Conservation (phyloP, 441 rosid genomes). For the Populus hybrid region DNA sequence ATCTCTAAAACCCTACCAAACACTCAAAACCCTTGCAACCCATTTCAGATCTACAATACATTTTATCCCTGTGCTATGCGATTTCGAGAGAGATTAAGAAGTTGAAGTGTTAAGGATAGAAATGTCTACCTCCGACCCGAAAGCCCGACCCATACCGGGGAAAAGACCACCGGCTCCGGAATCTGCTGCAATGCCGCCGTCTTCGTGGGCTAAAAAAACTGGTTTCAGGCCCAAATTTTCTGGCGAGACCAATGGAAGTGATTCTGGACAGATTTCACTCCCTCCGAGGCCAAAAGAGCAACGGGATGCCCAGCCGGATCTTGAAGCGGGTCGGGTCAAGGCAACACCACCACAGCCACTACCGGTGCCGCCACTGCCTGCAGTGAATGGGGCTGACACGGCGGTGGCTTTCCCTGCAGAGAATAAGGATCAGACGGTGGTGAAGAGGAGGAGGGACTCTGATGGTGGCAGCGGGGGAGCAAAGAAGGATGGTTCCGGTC, state of each 20-base stretch:
- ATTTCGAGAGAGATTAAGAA: neutral
- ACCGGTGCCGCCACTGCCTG: constrained; percentile 17
- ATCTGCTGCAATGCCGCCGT: constrained; percentile 67
- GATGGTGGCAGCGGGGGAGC: constrained; percentile 48
- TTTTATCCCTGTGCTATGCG: neutral
- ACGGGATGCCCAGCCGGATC: constrained; percentile 55
- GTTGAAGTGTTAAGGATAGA: neutral
- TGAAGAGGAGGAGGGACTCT: constrained; percentile 81
- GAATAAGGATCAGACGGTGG: constrained; percentile 55
- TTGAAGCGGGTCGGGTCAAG: constrained; percentile 55
- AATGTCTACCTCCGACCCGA: constrained; percentile 72
- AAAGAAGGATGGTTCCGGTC: constrained; percentile 28
- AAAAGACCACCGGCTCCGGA: constrained; percentile 74
- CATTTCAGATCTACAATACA: constrained; percentile 1
- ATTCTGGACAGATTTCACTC: constrained; percentile 63
- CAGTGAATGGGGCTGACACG: constrained; percentile 25
- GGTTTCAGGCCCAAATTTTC: constrained; percentile 96
- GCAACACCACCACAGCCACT: constrained; percentile 20
- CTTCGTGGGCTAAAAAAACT: constrained; percentile 92
- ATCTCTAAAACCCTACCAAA: constrained; percentile 9
- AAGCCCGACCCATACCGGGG: constrained; percentile 67
- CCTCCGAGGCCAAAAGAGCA: constrained; percentile 45
- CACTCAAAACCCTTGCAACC: constrained; percentile 17
- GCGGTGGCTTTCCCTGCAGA: constrained; percentile 7
- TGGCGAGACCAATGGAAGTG: constrained; percentile 79